A percentile compares a stretch with the other conserved stretches of the same genome.
These are phyloP conservation scores for Leishmania guyanensis DNA, from an alignment of 208 protist genomes.

Conservation along the genomic window DNA sequence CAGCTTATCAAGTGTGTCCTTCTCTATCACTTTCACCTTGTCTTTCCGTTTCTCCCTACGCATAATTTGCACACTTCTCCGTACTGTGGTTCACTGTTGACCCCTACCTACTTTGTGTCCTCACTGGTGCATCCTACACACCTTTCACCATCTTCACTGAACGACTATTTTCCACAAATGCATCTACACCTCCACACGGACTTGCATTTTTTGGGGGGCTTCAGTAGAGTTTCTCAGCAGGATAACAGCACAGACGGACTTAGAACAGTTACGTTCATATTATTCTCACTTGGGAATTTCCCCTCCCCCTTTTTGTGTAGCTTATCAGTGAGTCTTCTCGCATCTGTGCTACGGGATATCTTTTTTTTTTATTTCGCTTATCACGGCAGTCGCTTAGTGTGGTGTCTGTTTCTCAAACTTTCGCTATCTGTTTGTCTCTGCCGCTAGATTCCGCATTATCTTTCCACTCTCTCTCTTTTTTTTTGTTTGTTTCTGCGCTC, in stretches of 20 bases:
- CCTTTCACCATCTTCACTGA: too few relatives aligned
- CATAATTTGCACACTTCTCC: background rate
- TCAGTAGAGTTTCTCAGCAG: background rate
- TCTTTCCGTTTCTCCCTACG: background rate
- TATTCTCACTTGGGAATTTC: background rate
- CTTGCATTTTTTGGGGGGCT: background rate
- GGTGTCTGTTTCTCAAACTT: background rate
- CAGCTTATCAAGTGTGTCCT: background rate
- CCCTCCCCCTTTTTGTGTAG: background rate
- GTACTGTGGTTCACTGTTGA: background rate
- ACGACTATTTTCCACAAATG: background rate
- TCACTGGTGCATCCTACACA: background rate
- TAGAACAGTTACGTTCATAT: background rate
- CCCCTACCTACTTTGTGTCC: too few relatives aligned
- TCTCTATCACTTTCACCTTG: background rate
- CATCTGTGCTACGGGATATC: background rate
- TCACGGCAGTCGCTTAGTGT: background rate
- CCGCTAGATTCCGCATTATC: background rate
- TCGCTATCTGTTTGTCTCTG: background rate
- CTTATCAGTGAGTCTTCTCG: constrained; percentile 9
- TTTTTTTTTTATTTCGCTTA: background rate
- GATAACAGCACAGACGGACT: background rate
- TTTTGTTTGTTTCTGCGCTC: constrained; percentile 9
- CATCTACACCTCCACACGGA: background rate
- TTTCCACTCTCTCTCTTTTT: background rate